Base-by-base conservation (phyloP, 768 basidiomycete genomes). In the Pulveroboletus sp. region DNA sequence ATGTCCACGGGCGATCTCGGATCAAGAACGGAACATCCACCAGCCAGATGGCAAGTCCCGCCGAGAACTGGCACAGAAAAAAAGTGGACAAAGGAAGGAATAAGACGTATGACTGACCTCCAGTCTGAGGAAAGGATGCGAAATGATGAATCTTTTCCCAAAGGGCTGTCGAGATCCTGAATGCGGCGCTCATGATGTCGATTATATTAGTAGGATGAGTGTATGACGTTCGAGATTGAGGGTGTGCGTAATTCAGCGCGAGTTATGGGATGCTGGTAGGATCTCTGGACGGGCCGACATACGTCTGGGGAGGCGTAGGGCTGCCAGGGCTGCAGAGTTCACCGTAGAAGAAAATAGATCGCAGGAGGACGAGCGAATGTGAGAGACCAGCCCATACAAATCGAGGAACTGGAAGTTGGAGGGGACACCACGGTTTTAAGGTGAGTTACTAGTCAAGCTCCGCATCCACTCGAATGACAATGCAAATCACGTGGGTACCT, bases 61-160 rank as follows among this genome's bases (percentile, higher is more conserved):
- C n/a, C n/a, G n/a, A n/a, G n/a, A n/a, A n/a, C n/a, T n/a, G n/a
- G n/a, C n/a, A n/a, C n/a, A n/a, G n/a, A n/a, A n/a, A 8, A 29
- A 19, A 30, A n/a, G 27, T 23, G 20, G 24, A 27, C 13, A 16
- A 43, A 5, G 9, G 22, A 36, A 19, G 14, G 13, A 23, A 24
- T 34, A 38, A 12, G 32, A 42, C 12, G n/a, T 34, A 44, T 6
- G 26, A 70, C 82, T 54, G 27, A 88, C 89, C 89, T 37, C 92
- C 89, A 1, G 93, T 94, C 72, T 93, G 93, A 5, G 90, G 89
- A 69, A 93, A 93, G 1, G 86, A 86, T 1, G 91, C 89, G 64
- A 89, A 93, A 61, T 93, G 87, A 71, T 88, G 87, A 51, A 93
- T 90, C 71, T 79, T 84, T 71, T 93, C 89, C 91, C 91, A 93